phyloP scores from a whole-genome alignment of 768 basidiomycete species.

The Pulveroboletus ravenelii region DNA sequence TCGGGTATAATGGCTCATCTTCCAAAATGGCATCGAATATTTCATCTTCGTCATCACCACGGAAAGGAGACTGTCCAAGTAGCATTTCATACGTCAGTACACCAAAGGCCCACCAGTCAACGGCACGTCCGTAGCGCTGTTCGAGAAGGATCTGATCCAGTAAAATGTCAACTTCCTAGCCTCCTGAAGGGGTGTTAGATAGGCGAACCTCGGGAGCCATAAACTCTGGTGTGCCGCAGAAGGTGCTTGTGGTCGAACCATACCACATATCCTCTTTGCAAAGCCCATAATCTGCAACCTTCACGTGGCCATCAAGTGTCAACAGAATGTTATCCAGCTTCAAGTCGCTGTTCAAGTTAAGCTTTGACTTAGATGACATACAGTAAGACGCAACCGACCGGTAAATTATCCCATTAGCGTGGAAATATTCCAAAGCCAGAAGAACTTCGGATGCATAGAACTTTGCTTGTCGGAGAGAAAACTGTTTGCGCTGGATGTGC shows the following conservation, averaged over 20 bases:
- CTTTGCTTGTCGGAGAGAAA: conserved; percentile 97
- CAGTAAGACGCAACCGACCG: conserved; percentile 51
- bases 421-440: conserved; percentile 96
- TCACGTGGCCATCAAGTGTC: conserved; percentile 95
- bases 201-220: conserved; percentile 93
- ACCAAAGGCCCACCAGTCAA: conserved; percentile 99
- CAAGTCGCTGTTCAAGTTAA: conserved; percentile 62
- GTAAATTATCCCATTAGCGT: conserved; percentile 98
- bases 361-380: neutral
- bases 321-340: conserved; percentile 98
- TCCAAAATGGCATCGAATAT: conserved; percentile 99
- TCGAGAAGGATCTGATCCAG: conserved; percentile 84
- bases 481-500: conserved; percentile 98
- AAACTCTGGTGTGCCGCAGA: conserved; percentile 99
- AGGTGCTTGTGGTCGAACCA: conserved; percentile 94
- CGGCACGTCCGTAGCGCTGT: conserved; percentile 96
- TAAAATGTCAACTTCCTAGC: conserved; percentile 1
- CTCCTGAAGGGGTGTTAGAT: neutral
- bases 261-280: conserved; percentile 99
- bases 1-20: conserved; percentile 97
- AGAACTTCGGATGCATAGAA: conserved; percentile 98
- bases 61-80: conserved; percentile 97
- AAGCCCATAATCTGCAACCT: conserved; percentile 97
- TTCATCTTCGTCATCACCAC: conserved; percentile 98
- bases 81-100: conserved; percentile 99